Conservation (phyloP, 768 basidiomycete genomes). For the Crepidotus variabilis region DNA sequence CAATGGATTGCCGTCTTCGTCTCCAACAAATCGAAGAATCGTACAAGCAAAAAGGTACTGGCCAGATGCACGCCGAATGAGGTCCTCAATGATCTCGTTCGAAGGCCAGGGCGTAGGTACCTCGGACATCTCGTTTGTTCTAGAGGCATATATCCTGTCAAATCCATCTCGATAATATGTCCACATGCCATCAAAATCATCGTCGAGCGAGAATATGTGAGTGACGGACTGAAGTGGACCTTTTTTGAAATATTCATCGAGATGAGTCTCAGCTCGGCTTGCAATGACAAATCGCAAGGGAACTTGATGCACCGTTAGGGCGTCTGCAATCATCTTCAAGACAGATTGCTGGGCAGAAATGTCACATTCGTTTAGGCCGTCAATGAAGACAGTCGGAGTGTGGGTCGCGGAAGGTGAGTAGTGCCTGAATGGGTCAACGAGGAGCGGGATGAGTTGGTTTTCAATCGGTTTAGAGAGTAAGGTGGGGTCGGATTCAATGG, state of each 20-base stretch:
- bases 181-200: neutral
- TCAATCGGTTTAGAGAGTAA: neutral
- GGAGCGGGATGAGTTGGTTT: neutral
- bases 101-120: neutral
- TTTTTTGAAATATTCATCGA: neutral
- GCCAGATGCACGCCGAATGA: neutral
- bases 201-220: neutral
- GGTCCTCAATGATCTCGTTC: neutral
- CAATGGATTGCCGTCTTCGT: neutral
- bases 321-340: neutral
- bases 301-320: neutral
- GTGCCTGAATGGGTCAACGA: neutral
- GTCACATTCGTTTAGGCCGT: conserved; percentile 15
- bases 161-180: neutral
- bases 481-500: conserved; percentile 5
- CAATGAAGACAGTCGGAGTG: conserved; percentile 9
- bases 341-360: neutral
- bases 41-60: neutral
- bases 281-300: neutral
- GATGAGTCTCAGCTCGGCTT: neutral
- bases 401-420: neutral
- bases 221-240: neutral
- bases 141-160: neutral
- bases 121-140: neutral
- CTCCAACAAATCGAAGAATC: neutral